Percentiles rank a stretch among this genome's conserved stretches.
Evolutionary conservation across 2,329 filamentous ascomycete species (phyloP).

Genomic region (Waltergamsia citrina): DNA sequence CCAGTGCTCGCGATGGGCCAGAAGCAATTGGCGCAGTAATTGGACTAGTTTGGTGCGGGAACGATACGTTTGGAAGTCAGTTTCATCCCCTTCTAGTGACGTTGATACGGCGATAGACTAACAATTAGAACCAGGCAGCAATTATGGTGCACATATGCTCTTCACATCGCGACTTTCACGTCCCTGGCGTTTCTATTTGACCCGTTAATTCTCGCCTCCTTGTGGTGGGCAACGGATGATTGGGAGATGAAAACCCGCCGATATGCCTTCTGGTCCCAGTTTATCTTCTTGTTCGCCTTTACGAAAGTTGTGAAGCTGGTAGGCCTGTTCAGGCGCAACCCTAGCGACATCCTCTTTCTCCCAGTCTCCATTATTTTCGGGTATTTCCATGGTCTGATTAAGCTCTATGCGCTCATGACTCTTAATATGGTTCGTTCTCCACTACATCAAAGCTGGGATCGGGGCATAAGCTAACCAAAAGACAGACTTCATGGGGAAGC

Average conservation of each 20-base stretch:
- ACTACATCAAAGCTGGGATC: no score
- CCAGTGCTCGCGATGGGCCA: conserved; percentile 89
- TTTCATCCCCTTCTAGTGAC: conserved; percentile 19
- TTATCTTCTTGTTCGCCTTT: conserved; percentile 67
- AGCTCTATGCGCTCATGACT: conserved; percentile 78
- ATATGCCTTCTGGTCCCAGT: conserved; percentile 50
- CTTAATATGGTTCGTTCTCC: conserved; percentile 63
- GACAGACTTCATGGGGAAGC: conserved; percentile 89
- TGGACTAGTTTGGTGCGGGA: conserved; percentile 82
- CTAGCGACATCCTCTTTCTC: conserved; percentile 68
- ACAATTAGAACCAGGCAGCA: conserved; percentile 54
- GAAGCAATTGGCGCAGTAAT: conserved; percentile 97
- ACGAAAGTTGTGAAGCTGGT: conserved; percentile 88
- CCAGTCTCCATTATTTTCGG: conserved; percentile 86
- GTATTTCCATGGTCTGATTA: conserved; percentile 87
- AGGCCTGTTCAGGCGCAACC: conserved; percentile 77
- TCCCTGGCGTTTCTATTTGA: conserved; percentile 78
- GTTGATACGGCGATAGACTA: conserved; percentile 10
- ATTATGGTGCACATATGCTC: conserved; percentile 86
- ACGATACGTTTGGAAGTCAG: conserved; percentile 79
- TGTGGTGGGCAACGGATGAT: conserved; percentile 56
- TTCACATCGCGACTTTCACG: conserved; percentile 86
- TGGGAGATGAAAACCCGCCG: conserved; percentile 45
- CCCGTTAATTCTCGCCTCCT: conserved; percentile 58
- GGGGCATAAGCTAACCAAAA: conserved; percentile 4